phyloP scores from a whole-genome alignment of 202 grass and related monocot species.

The Setaria viridis region DNA sequence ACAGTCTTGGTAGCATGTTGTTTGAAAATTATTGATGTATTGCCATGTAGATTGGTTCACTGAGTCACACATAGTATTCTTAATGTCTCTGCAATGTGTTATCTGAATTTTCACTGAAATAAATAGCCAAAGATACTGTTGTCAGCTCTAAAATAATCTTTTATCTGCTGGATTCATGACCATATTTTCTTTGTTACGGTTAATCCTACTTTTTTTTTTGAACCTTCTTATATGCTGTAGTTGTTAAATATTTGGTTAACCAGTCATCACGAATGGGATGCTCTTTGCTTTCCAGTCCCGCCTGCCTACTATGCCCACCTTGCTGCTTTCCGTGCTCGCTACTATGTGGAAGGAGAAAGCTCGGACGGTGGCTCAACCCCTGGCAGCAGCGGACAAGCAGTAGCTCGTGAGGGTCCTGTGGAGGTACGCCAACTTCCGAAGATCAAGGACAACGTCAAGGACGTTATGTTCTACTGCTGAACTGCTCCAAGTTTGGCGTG shows the following conservation, averaged over 20 bases:
- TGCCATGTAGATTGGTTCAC: background rate
- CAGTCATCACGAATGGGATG: background rate
- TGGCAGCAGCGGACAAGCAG: slow-evolving; percentile 32
- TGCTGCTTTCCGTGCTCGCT: slow-evolving; percentile 74
- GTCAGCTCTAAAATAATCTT: background rate
- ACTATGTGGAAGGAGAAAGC: slow-evolving; percentile 73
- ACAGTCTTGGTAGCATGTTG: slow-evolving; percentile 3
- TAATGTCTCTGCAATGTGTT: background rate
- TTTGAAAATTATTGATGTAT: background rate
- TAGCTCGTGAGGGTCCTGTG: slow-evolving; percentile 54
- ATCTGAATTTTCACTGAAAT: background rate
- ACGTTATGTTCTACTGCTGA: slow-evolving; percentile 96
- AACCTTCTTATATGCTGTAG: background rate
- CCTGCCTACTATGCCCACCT: slow-evolving; percentile 89
- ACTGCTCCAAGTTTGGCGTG: slow-evolving; percentile 20
- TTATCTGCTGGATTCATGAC: slow-evolving; percentile 6
- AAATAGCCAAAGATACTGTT: background rate
- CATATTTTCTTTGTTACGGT: background rate
- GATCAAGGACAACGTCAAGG: slow-evolving; percentile 80
- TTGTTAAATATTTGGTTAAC: background rate
- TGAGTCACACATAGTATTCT: background rate
- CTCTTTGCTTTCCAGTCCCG: slow-evolving; percentile 57
- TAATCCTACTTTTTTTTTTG: slow-evolving; percentile 8
- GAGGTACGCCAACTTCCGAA: slow-evolving; percentile 71
- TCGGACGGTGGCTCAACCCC: slow-evolving; percentile 56